Evolutionary conservation across 306 rosid genomes (phyloP).

Genomic region (Heteromeles arbutifolia): DNA sequence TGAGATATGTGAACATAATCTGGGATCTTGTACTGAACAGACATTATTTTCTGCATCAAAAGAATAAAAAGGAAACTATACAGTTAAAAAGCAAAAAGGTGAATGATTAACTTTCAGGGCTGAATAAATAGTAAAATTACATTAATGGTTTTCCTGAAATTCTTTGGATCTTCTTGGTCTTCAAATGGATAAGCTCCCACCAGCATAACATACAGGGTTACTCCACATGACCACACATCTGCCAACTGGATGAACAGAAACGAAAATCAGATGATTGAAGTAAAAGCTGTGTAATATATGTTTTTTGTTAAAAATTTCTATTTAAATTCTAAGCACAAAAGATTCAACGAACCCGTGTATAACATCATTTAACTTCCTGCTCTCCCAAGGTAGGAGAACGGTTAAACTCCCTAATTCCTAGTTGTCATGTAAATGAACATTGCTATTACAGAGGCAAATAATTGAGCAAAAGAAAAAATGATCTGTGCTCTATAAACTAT

Average conservation of each 20-base stretch:
- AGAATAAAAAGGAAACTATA: slow-evolving; percentile 17
- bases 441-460: not conserved
- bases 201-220: slow-evolving; percentile 83
- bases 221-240: slow-evolving; percentile 93
- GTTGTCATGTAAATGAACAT: not conserved
- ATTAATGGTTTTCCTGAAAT: slow-evolving; percentile 82
- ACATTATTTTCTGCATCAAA: slow-evolving; percentile 64
- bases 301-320: not conserved
- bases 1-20: slow-evolving; percentile 85
- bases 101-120: not conserved
- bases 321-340: not conserved
- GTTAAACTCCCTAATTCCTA: not conserved
- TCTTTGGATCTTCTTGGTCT: slow-evolving; percentile 76
- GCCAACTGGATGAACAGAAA: slow-evolving; percentile 52
- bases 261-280: not conserved
- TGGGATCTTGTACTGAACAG: slow-evolving; percentile 83
- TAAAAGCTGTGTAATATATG: not conserved
- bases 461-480: not conserved
- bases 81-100: not conserved
- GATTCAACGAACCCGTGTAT: not conserved
- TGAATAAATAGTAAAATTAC: slow-evolving; percentile 23
- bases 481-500: not conserved
- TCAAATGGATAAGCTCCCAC: slow-evolving; percentile 93
- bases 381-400: not conserved
- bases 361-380: not conserved